Evolutionary conservation across 192 early-diverging fungal species (phyloP).

Genomic region (Coemansia brasiliensis): DNA sequence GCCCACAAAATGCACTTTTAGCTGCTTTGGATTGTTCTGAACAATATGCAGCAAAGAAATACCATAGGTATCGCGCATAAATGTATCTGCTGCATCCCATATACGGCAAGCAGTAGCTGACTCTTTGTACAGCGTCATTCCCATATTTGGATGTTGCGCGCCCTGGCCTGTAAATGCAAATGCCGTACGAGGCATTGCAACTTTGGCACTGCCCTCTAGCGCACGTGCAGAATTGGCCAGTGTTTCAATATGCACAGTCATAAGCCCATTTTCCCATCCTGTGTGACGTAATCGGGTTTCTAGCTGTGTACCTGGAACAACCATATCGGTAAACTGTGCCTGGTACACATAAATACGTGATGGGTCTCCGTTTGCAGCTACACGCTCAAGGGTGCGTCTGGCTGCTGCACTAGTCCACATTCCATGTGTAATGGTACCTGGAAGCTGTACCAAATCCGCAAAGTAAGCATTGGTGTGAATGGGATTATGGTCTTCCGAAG

Average conservation of each 20-base stretch:
- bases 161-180: conserved; percentile 95
- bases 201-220: conserved; percentile 83
- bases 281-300: conserved; percentile 80
- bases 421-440: conserved; percentile 92
- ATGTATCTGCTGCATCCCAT: conserved; percentile 90
- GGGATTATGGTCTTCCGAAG: conserved; percentile 89
- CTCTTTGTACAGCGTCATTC: conserved; percentile 85
- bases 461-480: conserved; percentile 94
- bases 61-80: conserved; percentile 81
- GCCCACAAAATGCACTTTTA: conserved; percentile 89
- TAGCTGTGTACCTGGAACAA: conserved; percentile 78
- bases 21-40: conserved; percentile 74
- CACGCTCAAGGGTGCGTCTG: conserved; percentile 83
- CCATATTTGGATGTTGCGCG: conserved; percentile 91
- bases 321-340: conserved; percentile 86
- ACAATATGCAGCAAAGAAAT: conserved; percentile 92
- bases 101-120: conserved; percentile 80
- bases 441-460: conserved; percentile 79
- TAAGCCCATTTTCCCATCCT: conserved; percentile 85
- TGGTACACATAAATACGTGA: conserved; percentile 74
- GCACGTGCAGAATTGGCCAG: conserved; percentile 65
- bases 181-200: conserved; percentile 80
- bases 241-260: conserved; percentile 82
- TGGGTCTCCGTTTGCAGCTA: conserved; percentile 80
- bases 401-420: conserved; percentile 96